Evolutionary conservation across 164 flowering plant genomes (phyloP).

Genomic region (Paratinospora sagittata): DNA sequence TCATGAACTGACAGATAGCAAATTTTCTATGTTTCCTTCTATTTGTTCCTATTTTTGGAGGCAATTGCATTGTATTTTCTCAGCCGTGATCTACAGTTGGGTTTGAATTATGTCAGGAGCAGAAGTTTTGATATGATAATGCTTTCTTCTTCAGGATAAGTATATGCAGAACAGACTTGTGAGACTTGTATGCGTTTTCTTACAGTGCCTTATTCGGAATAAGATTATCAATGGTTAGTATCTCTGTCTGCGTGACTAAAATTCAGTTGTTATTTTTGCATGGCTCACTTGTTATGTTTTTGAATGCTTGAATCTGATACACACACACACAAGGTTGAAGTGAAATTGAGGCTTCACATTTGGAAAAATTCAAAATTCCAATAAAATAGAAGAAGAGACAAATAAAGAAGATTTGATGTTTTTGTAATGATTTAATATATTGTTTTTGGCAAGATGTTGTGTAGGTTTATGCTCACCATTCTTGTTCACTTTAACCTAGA

Average conservation of each 20-base stretch:
- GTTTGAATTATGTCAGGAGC: not conserved
- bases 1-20: not conserved
- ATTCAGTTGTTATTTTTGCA: not conserved
- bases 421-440: too few species aligned
- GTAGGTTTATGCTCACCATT: too few species aligned
- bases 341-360: too few species aligned
- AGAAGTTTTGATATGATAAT: not conserved
- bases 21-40: not conserved
- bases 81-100: not conserved
- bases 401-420: too few species aligned
- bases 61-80: too few species aligned
- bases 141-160: slow-evolving; percentile 57
- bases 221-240: slow-evolving; percentile 81
- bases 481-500: too few species aligned
- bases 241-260: not conserved
- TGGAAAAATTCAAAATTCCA: too few species aligned
- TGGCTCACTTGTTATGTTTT: not conserved
- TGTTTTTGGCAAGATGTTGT: too few species aligned
- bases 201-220: slow-evolving; percentile 89
- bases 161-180: slow-evolving; percentile 99
- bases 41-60: too few species aligned
- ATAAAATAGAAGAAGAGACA: too few species aligned
- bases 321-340: not conserved
- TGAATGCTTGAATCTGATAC: slow-evolving; percentile 1
- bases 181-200: slow-evolving; percentile 90